Conservation (phyloP, 2,329 filamentous ascomycete species). For the Trichophyton simii region DNA sequence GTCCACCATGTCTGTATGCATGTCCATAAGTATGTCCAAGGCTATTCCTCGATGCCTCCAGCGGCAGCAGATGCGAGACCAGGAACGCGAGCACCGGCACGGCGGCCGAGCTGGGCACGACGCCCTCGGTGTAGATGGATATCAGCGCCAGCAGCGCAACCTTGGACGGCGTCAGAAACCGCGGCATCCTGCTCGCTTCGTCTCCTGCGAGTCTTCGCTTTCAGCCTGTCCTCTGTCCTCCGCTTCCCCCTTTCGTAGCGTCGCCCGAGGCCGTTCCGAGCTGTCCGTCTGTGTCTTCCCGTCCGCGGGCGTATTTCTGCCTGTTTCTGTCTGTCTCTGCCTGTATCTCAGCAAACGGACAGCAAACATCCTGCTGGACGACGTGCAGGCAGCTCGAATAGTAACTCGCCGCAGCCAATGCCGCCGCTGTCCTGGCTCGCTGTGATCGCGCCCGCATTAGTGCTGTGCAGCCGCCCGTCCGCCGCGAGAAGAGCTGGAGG, state of each 20-base stretch:
- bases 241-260: not conserved
- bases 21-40: not conserved
- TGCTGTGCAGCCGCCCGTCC: not conserved
- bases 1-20: too few relatives aligned
- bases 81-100: constrained; percentile 69
- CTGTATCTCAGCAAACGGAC: not conserved
- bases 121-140: constrained; percentile 64
- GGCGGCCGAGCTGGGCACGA: constrained; percentile 56
- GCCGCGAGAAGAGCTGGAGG: not conserved
- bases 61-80: constrained; percentile 50
- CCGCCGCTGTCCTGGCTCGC: too few relatives aligned
- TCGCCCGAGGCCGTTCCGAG: too few relatives aligned
- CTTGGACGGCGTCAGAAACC: constrained; percentile 80
- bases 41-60: constrained; percentile 5
- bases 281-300: not conserved
- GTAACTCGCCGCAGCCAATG: not conserved
- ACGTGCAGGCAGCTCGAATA: not conserved
- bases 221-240: too few relatives aligned
- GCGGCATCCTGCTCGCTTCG: constrained; percentile 46
- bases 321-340: too few relatives aligned
- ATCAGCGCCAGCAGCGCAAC: constrained; percentile 70
- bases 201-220: not conserved
- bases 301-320: not conserved
- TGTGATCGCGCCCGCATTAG: not conserved
- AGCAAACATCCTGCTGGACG: not conserved